These are phyloP conservation scores for Naematelia encephala DNA, from an alignment of 768 basidiomycete species.

Conservation along the genomic window DNA sequence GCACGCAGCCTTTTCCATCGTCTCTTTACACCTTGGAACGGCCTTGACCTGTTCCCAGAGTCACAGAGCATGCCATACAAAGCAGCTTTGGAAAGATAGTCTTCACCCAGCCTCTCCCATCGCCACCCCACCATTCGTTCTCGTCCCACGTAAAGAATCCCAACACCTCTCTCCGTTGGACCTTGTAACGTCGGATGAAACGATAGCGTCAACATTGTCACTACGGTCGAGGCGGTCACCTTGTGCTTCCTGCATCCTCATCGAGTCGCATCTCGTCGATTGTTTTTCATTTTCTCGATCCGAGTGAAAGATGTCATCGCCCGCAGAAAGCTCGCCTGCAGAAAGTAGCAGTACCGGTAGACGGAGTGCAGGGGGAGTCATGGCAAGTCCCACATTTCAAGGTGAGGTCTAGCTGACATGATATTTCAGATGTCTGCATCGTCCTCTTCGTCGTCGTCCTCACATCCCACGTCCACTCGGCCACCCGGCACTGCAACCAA, in stretches of 20 bases:
- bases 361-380: constrained; percentile 2
- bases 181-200: neutral
- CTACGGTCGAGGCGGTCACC: neutral
- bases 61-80: too few species aligned
- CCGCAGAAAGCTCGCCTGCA: neutral
- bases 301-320: neutral
- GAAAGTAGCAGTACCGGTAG: constrained; percentile 10
- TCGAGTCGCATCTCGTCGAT: too few species aligned
- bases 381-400: neutral
- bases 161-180: too few species aligned
- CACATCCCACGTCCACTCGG: constrained; percentile 30
- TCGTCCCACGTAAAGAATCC: too few species aligned
- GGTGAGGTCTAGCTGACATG: neutral
- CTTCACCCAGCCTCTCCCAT: too few species aligned
- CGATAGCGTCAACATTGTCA: constrained; percentile 11
- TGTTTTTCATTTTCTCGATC: too few species aligned
- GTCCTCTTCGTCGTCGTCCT: constrained; percentile 34
- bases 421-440: constrained; percentile 27
- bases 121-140: too few species aligned
- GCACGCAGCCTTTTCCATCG: too few species aligned
- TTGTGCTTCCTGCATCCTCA: too few species aligned
- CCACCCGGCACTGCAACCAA: neutral
- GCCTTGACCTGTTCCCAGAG: too few species aligned
- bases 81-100: too few species aligned
- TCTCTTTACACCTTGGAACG: too few species aligned